Percentiles rank a stretch among this genome's conserved stretches.
phyloP scores from a whole-genome alignment of 495 filamentous ascomycete species.

The Talaromyces nanjingensis region DNA sequence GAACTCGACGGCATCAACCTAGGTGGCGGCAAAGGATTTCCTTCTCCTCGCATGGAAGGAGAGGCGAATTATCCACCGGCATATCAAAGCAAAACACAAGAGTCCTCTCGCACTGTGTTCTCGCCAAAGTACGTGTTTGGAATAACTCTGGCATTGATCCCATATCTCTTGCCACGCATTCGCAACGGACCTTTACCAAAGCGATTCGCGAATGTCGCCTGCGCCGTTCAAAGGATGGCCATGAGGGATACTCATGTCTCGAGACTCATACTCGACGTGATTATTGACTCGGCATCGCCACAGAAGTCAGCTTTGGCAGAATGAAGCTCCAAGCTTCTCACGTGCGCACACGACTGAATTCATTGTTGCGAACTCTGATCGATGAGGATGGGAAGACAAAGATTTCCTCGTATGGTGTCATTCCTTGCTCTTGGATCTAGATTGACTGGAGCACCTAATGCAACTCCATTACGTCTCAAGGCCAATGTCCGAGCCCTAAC shows the following conservation, averaged over 20 bases:
- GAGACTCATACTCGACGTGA: background rate
- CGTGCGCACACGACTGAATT: too few relatives aligned
- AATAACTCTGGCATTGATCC: background rate
- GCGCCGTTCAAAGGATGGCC: background rate
- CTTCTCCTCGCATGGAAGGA: too few relatives aligned
- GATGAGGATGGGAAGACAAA: too few relatives aligned
- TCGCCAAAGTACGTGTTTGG: background rate
- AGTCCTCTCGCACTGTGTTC: too few relatives aligned
- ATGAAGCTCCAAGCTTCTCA: too few relatives aligned
- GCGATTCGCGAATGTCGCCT: background rate
- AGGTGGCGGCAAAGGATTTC: too few relatives aligned
- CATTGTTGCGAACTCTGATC: too few relatives aligned
- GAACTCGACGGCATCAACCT: background rate
- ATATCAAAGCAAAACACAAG: too few relatives aligned
- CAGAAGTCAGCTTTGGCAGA: background rate
- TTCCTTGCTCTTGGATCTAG: slow-evolving; percentile 23
- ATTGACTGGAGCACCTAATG: slow-evolving; percentile 24
- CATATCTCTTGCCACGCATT: background rate
- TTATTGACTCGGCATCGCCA: background rate
- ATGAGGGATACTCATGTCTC: background rate
- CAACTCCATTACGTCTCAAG: slow-evolving; percentile 26
- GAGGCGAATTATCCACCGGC: too few relatives aligned
- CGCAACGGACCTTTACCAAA: background rate
- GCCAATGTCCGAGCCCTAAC: slow-evolving; percentile 4
- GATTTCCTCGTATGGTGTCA: too few relatives aligned